Percentiles rank a stretch among this genome's conserved stretches.
phyloP scores from a whole-genome alignment of 2,329 filamentous ascomycete species.

The Beauveria brongniartii region DNA sequence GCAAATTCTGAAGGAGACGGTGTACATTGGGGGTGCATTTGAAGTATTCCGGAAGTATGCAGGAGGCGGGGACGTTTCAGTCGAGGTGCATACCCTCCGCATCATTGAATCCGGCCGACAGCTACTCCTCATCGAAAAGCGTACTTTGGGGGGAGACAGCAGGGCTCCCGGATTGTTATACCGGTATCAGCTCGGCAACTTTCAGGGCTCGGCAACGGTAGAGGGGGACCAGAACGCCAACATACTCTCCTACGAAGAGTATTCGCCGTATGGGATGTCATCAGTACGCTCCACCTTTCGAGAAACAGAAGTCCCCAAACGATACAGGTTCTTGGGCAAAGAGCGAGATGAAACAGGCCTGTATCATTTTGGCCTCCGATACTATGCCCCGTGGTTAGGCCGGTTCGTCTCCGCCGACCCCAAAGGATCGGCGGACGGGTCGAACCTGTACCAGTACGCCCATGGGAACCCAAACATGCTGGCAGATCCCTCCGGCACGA shows the following conservation, averaged over 20 bases:
- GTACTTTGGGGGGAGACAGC: constrained; percentile 10
- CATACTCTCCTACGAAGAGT: constrained; percentile 24
- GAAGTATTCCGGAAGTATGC: constrained; percentile 10
- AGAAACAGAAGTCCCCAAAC: constrained; percentile 14
- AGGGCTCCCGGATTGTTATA: constrained; percentile 11
- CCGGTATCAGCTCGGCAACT: constrained; percentile 11
- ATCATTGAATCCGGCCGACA: constrained; percentile 10
- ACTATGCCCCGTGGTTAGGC: constrained; percentile 20
- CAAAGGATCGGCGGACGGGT: constrained; percentile 13
- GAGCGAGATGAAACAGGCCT: constrained; percentile 21
- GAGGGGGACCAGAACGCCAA: constrained; percentile 20
- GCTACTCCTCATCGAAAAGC: constrained; percentile 10
- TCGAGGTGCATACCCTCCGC: constrained; percentile 2
- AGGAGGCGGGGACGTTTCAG: background rate
- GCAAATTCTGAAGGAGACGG: constrained; percentile 3
- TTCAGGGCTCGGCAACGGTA: constrained; percentile 10
- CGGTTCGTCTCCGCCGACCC: constrained; percentile 21
- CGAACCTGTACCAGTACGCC: constrained; percentile 16
- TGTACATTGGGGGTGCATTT: constrained; percentile 12
- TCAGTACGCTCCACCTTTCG: constrained; percentile 8
- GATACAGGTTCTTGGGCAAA: constrained; percentile 19
- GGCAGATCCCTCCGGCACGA: constrained; percentile 8
- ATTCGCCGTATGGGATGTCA: constrained; percentile 20
- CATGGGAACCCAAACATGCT: constrained; percentile 11
- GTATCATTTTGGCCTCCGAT: constrained; percentile 19